Conservation (phyloP, 257 asterid species). For the Przewalskia tangutica region DNA sequence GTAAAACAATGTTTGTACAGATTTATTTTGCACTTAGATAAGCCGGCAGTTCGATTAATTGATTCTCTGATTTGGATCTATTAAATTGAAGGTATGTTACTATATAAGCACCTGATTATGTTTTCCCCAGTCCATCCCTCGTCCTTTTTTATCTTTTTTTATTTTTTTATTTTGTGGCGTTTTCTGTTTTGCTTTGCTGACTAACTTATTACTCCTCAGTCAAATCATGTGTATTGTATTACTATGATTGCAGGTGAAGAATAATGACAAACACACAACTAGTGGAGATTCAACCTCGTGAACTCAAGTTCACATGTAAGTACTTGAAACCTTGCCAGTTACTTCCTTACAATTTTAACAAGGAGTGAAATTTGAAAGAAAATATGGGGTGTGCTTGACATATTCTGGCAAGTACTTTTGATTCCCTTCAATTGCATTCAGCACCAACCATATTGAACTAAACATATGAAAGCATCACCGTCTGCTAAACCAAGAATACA, state of each 20-base stretch:
- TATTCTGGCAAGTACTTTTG: neutral
- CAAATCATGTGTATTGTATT: neutral
- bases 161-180: neutral
- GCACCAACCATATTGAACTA: neutral
- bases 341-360: neutral
- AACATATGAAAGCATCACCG: neutral
- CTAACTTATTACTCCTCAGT: neutral
- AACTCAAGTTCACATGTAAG: constrained; percentile 68
- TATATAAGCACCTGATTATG: neutral
- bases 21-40: neutral
- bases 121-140: neutral
- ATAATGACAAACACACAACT: constrained; percentile 40
- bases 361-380: neutral
- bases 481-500: neutral
- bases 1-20: neutral
- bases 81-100: neutral
- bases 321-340: constrained; percentile 3
- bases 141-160: neutral
- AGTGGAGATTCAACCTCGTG: constrained; percentile 68
- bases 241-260: constrained; percentile 27
- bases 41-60: neutral
- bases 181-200: neutral
- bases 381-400: neutral
- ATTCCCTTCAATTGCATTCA: neutral
- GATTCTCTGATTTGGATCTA: neutral